Conservation (phyloP, 441 rosid genomes). For the Hura crepitans region DNA sequence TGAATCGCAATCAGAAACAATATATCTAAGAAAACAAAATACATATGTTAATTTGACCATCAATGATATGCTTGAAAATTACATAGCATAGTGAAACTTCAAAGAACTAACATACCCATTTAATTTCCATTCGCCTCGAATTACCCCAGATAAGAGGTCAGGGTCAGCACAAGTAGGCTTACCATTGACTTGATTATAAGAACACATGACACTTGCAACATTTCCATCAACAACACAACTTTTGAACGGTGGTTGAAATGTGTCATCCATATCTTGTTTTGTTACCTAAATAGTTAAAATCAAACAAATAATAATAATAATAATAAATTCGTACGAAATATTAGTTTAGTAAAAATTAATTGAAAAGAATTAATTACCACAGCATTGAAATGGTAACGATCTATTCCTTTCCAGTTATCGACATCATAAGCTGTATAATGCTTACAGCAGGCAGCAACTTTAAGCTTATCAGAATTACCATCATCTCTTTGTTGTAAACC, state of each 20-base stretch:
- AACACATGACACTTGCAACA: slow-evolving; percentile 94
- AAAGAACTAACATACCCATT: slow-evolving; percentile 47
- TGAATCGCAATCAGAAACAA: slow-evolving; percentile 83
- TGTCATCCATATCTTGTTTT: slow-evolving; percentile 82
- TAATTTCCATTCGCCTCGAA: slow-evolving; percentile 80
- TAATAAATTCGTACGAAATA: no score
- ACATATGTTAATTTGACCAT: no score
- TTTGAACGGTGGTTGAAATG: slow-evolving; percentile 89
- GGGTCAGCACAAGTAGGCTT: slow-evolving; percentile 85
- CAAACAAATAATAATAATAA: slow-evolving; percentile 1
- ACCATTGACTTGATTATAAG: slow-evolving; percentile 84
- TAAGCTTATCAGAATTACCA: slow-evolving; percentile 48
- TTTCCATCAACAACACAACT: slow-evolving; percentile 88
- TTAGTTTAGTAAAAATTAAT: neutral
- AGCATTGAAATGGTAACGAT: slow-evolving; percentile 73
- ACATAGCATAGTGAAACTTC: neutral
- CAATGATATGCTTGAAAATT: neutral
- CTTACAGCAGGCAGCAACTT: slow-evolving; percentile 93
- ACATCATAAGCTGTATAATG: slow-evolving; percentile 95
- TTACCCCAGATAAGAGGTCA: slow-evolving; percentile 52
- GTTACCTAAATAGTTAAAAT: slow-evolving; percentile 55
- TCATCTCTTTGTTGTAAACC: slow-evolving; percentile 77
- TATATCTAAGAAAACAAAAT: slow-evolving; percentile 46
- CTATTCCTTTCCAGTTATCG: slow-evolving; percentile 80
- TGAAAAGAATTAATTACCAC: slow-evolving; percentile 38